Evolutionary conservation across 805 yeast species (phyloP), one percentile per base, ranked within the genome.

Genomic region (Grigorovia yakushimaensis): DNA sequence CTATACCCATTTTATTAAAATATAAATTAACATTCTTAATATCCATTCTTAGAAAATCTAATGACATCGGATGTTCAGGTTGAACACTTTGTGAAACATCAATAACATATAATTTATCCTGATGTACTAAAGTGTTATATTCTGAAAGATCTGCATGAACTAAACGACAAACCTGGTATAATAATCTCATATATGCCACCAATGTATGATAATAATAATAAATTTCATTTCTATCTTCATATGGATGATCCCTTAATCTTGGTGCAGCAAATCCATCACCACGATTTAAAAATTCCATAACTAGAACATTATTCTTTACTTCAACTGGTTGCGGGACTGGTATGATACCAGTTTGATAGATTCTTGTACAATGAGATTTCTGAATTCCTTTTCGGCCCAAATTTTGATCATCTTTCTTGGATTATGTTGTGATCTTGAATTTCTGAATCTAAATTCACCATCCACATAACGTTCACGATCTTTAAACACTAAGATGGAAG

Each of bases 1-100:
- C 75, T 39, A 89, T 86, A 36, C 82, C 81, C 62, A 82, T 80
- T 51, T 81, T 73, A 49, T 74, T 73, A 58, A 93, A 93, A 64
- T 82, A 93, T 57, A 86, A 93, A 60, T 91, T 93, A 21, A 91
- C 86, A 60, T 93, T 93, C 64, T 91, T 93, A 60, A 93, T 89
- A 67, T 93, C 99, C 98, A 93, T 93, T 61, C 99, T 73, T 50
- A 93, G 68, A 62, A 93, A 93, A 64, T 93, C 98, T 54, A 93
- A 72, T 40, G 95, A 84, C 88, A 88, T 88, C 10, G 96, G 98
- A 66, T 93, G 99, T 57, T 88, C 96, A 9, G 96, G 97, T 64
- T 93, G 98, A 21, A 93, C 98, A 37, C 94, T 82, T 64, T 93
- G 99, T 1, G 98, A 89, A 10, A 93, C 99, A 68, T 93, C 99